A percentile compares a stretch with the other conserved stretches of the same genome.
phyloP scores from a whole-genome alignment of 176 grass and related monocot genomes.

The sorghum (Sorghum bicolor) region Sorghum_bicolor_NCBIv3 NC_012875.2:42802001-42802500 shows the following conservation, averaged over 20 bases:
- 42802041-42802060: neutral
- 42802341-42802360: slow-evolving; percentile 2
- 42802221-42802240: slow-evolving; percentile 77
- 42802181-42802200: slow-evolving; percentile 87
- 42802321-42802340: slow-evolving; percentile 15
- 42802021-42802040: neutral
- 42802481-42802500: neutral
- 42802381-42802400: neutral
- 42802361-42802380: neutral
- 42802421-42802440: neutral
- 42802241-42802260: slow-evolving; percentile 25
- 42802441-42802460: neutral
- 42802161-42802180: slow-evolving; percentile 85
- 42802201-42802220: slow-evolving; percentile 91
- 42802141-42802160: slow-evolving; percentile 15
- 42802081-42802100: neutral
- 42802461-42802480: neutral
- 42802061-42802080: neutral
- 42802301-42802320: neutral
- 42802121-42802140: neutral
- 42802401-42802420: neutral
- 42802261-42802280: neutral
- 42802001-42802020: neutral
- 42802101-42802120: neutral
- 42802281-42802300: neutral